phyloP scores from a whole-genome alignment of 345 rosid species.

The Eutrema japonicum region DNA sequence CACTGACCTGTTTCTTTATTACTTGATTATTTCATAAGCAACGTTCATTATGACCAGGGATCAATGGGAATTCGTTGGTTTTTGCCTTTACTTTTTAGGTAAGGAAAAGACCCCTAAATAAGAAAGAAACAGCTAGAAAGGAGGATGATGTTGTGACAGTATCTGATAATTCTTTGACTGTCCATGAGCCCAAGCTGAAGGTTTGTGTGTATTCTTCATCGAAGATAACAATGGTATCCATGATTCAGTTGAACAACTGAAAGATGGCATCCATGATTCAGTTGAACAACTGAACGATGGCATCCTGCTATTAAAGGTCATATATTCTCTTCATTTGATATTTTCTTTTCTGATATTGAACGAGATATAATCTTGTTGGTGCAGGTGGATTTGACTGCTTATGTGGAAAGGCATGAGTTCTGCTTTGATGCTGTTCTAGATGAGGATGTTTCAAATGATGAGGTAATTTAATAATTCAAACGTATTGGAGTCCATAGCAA shows the following conservation, averaged over 20 bases:
- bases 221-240: conserved; percentile 39
- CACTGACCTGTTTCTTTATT: conserved; percentile 16
- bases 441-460: conserved; percentile 79
- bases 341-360: conserved; percentile 28
- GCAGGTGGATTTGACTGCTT: conserved; percentile 98
- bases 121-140: conserved; percentile 84
- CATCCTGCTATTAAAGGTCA: conserved; percentile 40
- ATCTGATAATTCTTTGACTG: conserved; percentile 68
- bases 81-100: conserved; percentile 55
- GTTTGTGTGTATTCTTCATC: conserved; percentile 50
- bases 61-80: conserved; percentile 22
- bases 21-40: conserved; percentile 21
- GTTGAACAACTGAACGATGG: conserved; percentile 40
- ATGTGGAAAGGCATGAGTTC: conserved; percentile 97
- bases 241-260: conserved; percentile 40
- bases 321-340: conserved; percentile 20
- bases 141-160: conserved; percentile 96
- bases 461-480: conserved; percentile 53
- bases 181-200: conserved; percentile 97
- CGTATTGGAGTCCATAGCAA: background rate
- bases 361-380: conserved; percentile 35
- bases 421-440: conserved; percentile 97
- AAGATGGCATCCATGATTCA: conserved; percentile 40
- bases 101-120: conserved; percentile 95
- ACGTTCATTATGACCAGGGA: conserved; percentile 1